Base-by-base conservation (phyloP, 2,329 filamentous ascomycete species). In the Graphilbum ipis-grandicollis region DNA sequence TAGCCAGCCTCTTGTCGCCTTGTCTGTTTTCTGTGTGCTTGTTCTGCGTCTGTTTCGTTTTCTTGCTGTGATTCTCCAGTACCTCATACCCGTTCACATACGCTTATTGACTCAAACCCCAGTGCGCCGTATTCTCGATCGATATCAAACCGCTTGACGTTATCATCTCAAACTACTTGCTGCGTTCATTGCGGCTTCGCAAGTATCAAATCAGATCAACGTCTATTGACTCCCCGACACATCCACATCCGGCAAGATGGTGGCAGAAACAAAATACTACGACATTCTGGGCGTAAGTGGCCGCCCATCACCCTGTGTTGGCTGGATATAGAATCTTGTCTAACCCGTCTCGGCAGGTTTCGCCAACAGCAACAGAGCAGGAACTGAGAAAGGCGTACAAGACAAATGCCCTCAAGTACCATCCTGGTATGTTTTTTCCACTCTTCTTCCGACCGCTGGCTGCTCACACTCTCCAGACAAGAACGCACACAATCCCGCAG, bases 321-420 rank as follows among this genome's bases (percentile, higher is more conserved):
- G 19, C 29, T 33, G n/a, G 18, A 33, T 36, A 23, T 31, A n/a
- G n/a, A n/a, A n/a, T n/a, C n/a, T n/a, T n/a, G n/a, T n/a, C 38
- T 41, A 56, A 50, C 36, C 7, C 23, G 26, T n/a, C n/a, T n/a
- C 39, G 21, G 26, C 47, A 92, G 83, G 81, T 92, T 48, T 46
- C 79, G 49, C 78, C 83, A 46, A 75, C 71, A 50, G 82, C 81
- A 46, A 79, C 79, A 41, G 88, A 96, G 50, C 65, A 77, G 48
- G 80, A 94, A 60, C 65, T 98, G 46, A 94, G 90, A 66, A 85
- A 86, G 52, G 85, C 77, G 49, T 93, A 90, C 70, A 85, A 83
- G 59, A 75, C 78, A 47, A 74, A 75, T 48, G 83, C 83, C 25
- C 62, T 90, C 43, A 90, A 88, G 61, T 79, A 77, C 57, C 83